Evolutionary conservation across 108 stramenopile genomes (phyloP).

Genomic region (Pseudonitzschia multiseries): DNA sequence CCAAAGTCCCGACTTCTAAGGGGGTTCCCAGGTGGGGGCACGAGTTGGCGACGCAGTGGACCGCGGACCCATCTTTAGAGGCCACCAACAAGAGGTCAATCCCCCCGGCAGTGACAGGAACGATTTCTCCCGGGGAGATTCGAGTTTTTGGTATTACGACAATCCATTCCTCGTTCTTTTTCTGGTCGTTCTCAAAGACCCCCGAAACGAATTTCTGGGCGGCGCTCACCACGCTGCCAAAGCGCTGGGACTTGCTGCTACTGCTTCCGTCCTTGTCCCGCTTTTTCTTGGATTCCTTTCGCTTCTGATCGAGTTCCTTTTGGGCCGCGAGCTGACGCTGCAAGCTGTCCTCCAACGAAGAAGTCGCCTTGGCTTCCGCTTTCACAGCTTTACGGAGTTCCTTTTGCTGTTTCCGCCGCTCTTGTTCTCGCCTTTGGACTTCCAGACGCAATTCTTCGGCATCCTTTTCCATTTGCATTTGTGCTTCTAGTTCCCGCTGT

Average conservation of each 20-base stretch:
- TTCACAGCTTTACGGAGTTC: too few relatives aligned
- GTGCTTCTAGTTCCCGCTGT: background rate
- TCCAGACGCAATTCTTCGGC: conserved; percentile 15
- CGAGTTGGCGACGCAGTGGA: conserved; percentile 91
- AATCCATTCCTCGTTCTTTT: conserved; percentile 72
- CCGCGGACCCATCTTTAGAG: conserved; percentile 61
- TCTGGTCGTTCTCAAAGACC: conserved; percentile 13
- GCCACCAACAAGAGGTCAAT: conserved; percentile 77
- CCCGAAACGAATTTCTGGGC: conserved; percentile 28
- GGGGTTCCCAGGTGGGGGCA: conserved; percentile 97
- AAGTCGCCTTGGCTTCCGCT: background rate
- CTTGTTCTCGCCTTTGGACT: conserved; percentile 8
- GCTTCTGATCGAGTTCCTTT: conserved; percentile 11
- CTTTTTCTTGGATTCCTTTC: conserved; percentile 5
- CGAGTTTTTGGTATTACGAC: conserved; percentile 78
- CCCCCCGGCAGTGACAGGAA: conserved; percentile 80
- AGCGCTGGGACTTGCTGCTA: conserved; percentile 1
- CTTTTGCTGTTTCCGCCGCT: background rate
- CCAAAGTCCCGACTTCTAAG: conserved; percentile 87
- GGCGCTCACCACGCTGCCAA: conserved; percentile 16
- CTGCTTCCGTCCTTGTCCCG: background rate
- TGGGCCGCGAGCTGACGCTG: background rate
- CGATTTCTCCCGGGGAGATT: conserved; percentile 87
- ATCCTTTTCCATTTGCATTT: background rate
- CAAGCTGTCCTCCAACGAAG: background rate